A percentile compares a stretch with the other conserved stretches of the same genome.
Evolutionary conservation across 768 basidiomycete species (phyloP).

Genomic region (Xerocomus spinulosus): DNA sequence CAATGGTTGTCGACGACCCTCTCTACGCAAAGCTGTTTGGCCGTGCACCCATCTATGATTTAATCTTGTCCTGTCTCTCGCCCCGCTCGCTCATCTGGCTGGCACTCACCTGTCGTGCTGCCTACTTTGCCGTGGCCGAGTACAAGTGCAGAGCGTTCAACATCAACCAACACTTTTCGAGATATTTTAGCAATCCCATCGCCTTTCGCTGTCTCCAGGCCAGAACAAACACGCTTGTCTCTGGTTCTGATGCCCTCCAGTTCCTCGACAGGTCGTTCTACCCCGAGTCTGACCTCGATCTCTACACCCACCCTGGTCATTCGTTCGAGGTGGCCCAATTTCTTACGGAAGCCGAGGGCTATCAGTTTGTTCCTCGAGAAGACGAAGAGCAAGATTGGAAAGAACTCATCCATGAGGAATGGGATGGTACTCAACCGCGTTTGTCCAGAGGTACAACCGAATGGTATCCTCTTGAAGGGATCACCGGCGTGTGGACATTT

Average conservation of each 20-base stretch:
- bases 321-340: constrained; percentile 33
- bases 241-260: constrained; percentile 51
- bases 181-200: constrained; percentile 35
- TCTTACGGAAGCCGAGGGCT: constrained; percentile 30
- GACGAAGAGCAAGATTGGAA: constrained; percentile 19
- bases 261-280: constrained; percentile 45
- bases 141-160: constrained; percentile 31
- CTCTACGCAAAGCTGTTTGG: constrained; percentile 5
- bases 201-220: constrained; percentile 43
- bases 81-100: constrained; percentile 24
- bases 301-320: constrained; percentile 39
- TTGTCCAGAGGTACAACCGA: rapidly evolving
- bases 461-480: neutral
- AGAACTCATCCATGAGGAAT: constrained; percentile 3
- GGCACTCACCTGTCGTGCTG: constrained; percentile 19
- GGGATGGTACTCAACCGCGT: constrained; percentile 18
- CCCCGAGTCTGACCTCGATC: constrained; percentile 46
- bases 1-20: neutral
- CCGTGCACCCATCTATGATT: constrained; percentile 20
- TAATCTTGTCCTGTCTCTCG: constrained; percentile 17
- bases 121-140: constrained; percentile 9
- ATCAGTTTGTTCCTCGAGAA: constrained; percentile 23
- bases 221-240: constrained; percentile 42
- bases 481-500: constrained; percentile 23
- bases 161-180: constrained; percentile 33